These are phyloP conservation scores for Aureobasidium zeae DNA, from an alignment of 2,329 filamentous ascomycete species.

Conservation along the genomic window DNA sequence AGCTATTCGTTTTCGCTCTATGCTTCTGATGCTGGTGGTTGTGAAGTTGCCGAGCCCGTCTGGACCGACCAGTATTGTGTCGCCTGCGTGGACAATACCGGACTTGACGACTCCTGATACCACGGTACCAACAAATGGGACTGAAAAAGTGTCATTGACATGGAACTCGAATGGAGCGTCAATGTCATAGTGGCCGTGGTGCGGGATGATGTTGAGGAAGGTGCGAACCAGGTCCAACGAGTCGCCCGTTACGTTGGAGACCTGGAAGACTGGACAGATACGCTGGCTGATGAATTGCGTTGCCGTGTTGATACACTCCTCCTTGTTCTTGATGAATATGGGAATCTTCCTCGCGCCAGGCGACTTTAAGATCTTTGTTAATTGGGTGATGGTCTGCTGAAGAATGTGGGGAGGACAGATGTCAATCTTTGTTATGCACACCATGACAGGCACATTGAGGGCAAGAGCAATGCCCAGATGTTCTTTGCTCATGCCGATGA, in stretches of 20 bases:
- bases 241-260: slow-evolving; percentile 93
- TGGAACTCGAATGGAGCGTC: slow-evolving; percentile 88
- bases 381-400: slow-evolving; percentile 82
- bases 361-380: slow-evolving; percentile 87
- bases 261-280: slow-evolving; percentile 95
- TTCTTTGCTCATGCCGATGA: slow-evolving; percentile 98
- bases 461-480: slow-evolving; percentile 91
- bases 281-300: slow-evolving; percentile 91
- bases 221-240: slow-evolving; percentile 82
- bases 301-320: slow-evolving; percentile 89
- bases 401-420: slow-evolving; percentile 95
- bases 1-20: slow-evolving; percentile 85
- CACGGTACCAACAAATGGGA: slow-evolving; percentile 92
- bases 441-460: slow-evolving; percentile 94
- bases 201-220: slow-evolving; percentile 90
- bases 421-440: slow-evolving; percentile 95
- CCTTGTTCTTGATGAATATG: slow-evolving; percentile 83
- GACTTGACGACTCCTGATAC: slow-evolving; percentile 86
- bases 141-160: slow-evolving; percentile 95
- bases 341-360: slow-evolving; percentile 92
- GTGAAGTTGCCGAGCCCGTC: slow-evolving; percentile 86
- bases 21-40: slow-evolving; percentile 77
- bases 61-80: slow-evolving; percentile 78
- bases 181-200: slow-evolving; percentile 84
- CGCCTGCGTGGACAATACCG: slow-evolving; percentile 79